Conservation (phyloP, 192 early-diverging fungal genomes). For the Coemansia sp. region DNA sequence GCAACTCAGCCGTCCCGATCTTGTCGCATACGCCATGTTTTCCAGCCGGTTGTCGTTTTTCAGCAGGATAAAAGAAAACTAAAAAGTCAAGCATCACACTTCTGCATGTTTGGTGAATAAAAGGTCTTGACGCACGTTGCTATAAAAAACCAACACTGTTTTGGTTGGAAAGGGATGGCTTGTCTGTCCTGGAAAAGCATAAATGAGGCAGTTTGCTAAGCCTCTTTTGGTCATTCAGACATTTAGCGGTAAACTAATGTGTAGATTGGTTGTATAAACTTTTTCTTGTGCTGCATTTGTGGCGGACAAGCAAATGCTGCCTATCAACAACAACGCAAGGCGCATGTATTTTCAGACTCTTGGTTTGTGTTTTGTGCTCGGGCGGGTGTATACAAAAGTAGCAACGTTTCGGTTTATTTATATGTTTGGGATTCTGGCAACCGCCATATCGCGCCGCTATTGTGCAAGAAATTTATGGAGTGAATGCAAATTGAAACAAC, state of each 20-base stretch:
- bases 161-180: not conserved
- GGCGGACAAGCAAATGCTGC: not conserved
- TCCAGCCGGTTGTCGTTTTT: too few relatives aligned
- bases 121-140: not conserved
- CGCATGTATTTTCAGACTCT: not conserved
- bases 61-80: too few relatives aligned
- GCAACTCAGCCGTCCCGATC: too few relatives aligned
- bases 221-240: not conserved
- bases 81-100: too few relatives aligned
- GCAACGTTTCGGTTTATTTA: not conserved
- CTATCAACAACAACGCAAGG: not conserved
- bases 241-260: not conserved
- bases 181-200: not conserved
- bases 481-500: not conserved
- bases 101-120: too few relatives aligned
- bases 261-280: too few relatives aligned
- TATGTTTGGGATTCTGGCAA: not conserved
- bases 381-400: not conserved
- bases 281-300: not conserved
- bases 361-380: not conserved
- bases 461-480: not conserved
- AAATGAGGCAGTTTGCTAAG: not conserved
- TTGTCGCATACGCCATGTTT: too few relatives aligned
- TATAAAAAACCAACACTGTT: not conserved
- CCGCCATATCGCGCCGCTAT: not conserved